phyloP scores from a whole-genome alignment of 495 filamentous ascomycete species.

The Xylaria acuta region DNA sequence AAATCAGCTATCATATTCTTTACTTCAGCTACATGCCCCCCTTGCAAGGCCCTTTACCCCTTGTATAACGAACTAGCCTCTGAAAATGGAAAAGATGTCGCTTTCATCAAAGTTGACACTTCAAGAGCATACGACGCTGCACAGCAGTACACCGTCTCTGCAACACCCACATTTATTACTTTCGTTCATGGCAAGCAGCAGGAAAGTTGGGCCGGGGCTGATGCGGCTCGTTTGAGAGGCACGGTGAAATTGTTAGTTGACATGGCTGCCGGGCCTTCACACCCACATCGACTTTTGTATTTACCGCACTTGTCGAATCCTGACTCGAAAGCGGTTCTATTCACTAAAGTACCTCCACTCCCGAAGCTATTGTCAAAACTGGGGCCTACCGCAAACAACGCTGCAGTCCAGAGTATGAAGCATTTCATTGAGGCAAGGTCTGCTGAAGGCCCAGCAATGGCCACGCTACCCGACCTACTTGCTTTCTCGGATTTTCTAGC shows the following conservation, averaged over 20 bases:
- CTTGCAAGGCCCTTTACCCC: conserved; percentile 85
- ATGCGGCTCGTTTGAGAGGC: conserved; percentile 67
- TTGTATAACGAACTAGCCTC: conserved; percentile 80
- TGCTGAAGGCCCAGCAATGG: conserved; percentile 60
- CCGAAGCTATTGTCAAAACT: conserved; percentile 84
- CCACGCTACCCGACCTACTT: conserved; percentile 66
- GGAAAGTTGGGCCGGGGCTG: conserved; percentile 81
- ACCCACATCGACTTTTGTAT: conserved; percentile 73
- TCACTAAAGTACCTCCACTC: conserved; percentile 81
- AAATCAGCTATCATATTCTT: conserved; percentile 89
- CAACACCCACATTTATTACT: conserved; percentile 91
- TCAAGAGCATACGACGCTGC: conserved; percentile 69
- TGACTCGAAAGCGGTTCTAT: conserved; percentile 70
- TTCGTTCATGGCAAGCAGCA: conserved; percentile 78
- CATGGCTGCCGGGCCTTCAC: conserved; percentile 73
- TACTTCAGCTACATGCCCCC: conserved; percentile 84
- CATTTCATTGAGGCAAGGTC: conserved; percentile 67
- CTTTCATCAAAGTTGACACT: conserved; percentile 86
- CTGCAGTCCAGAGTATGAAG: conserved; percentile 62
- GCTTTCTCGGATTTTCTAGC: conserved; percentile 61
- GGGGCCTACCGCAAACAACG: conserved; percentile 57
- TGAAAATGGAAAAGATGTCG: conserved; percentile 70
- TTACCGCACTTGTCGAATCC: conserved; percentile 71
- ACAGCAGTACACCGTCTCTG: conserved; percentile 68
- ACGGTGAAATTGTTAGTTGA: conserved; percentile 77